Percentiles rank a stretch among this genome's conserved stretches.
Conservation (phyloP, 176 grass and related monocot species). For the Secale cereale region DNA sequence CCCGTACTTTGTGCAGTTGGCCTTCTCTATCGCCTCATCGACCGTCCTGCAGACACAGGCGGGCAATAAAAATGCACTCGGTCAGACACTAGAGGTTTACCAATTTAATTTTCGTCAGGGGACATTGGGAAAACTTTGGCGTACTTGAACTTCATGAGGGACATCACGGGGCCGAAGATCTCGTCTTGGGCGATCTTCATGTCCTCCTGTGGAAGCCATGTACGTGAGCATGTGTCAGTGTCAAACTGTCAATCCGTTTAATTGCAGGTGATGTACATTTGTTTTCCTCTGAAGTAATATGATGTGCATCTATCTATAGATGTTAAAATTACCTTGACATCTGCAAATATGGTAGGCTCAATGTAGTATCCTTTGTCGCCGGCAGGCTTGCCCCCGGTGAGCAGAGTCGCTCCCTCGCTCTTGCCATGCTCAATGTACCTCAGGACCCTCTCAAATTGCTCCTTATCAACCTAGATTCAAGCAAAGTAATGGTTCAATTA, state of each 20-base stretch:
- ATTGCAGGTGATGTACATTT: background rate
- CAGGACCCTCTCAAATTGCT: slow-evolving; percentile 76
- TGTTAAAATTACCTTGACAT: slow-evolving; percentile 55
- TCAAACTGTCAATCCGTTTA: background rate
- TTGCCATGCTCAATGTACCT: slow-evolving; percentile 86
- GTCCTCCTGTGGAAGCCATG: slow-evolving; percentile 48
- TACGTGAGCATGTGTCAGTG: background rate
- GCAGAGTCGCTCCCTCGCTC: slow-evolving; percentile 70
- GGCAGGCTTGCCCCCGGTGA: slow-evolving; percentile 58
- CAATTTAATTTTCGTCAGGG: background rate
- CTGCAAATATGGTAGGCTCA: slow-evolving; percentile 81
- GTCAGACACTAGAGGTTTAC: background rate
- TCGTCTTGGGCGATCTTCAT: slow-evolving; percentile 84
- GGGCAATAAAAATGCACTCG: background rate
- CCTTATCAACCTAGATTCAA: slow-evolving; percentile 59
- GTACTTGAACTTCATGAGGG: slow-evolving; percentile 85
- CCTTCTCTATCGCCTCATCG: slow-evolving; percentile 73
- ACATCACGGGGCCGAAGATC: slow-evolving; percentile 93
- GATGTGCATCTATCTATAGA: too few species aligned
- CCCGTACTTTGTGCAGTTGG: slow-evolving; percentile 73
- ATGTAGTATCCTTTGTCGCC: slow-evolving; percentile 83
- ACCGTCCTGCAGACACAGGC: slow-evolving; percentile 32
- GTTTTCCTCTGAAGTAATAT: background rate
- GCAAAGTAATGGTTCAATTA: background rate
- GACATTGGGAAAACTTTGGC: background rate